Evolutionary conservation across 2,329 filamentous ascomycete genomes (phyloP).

Genomic region (Penicillium sp.): DNA sequence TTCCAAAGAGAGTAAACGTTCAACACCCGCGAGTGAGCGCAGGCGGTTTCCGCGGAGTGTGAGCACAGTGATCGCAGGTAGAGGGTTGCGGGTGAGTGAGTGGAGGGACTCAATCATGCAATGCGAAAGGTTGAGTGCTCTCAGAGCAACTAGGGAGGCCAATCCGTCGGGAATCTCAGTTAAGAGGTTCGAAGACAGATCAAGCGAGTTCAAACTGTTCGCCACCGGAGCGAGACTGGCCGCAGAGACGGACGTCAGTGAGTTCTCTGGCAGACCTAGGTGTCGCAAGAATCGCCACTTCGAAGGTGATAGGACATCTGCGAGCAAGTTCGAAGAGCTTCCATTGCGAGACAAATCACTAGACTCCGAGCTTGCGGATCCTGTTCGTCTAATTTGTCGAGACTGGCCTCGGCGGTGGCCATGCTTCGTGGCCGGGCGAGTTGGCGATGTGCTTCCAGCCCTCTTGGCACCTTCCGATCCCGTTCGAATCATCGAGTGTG

Average conservation of each 20-base stretch:
- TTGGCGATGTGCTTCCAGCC: slow-evolving; percentile 79
- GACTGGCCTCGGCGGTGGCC: slow-evolving; percentile 63
- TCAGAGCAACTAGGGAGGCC: slow-evolving; percentile 79
- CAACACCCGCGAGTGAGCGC: slow-evolving; percentile 82
- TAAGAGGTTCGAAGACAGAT: slow-evolving; percentile 90
- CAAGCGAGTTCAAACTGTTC: slow-evolving; percentile 85
- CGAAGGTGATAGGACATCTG: slow-evolving; percentile 71
- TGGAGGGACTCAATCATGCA: slow-evolving; percentile 97
- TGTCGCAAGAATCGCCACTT: slow-evolving; percentile 97
- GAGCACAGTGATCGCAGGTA: slow-evolving; percentile 89
- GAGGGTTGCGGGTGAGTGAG: slow-evolving; percentile 75
- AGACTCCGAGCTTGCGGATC: slow-evolving; percentile 91
- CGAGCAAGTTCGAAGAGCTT: slow-evolving; percentile 76
- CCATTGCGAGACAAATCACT: slow-evolving; percentile 60
- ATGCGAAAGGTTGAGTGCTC: slow-evolving; percentile 88
- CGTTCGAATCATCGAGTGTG: slow-evolving; percentile 52
- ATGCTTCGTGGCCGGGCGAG: slow-evolving; percentile 73
- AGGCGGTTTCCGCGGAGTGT: slow-evolving; percentile 90
- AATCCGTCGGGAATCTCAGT: slow-evolving; percentile 92
- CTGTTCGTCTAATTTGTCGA: slow-evolving; percentile 79
- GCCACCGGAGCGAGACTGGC: slow-evolving; percentile 78
- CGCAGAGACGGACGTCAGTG: slow-evolving; percentile 75
- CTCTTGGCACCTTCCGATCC: slow-evolving; percentile 56
- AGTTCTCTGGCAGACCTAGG: slow-evolving; percentile 88
- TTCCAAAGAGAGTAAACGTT: slow-evolving; percentile 84